Evolutionary conservation across 164 flowering plant species (phyloP).

Genomic region (Cinnamomum micranthum): DNA sequence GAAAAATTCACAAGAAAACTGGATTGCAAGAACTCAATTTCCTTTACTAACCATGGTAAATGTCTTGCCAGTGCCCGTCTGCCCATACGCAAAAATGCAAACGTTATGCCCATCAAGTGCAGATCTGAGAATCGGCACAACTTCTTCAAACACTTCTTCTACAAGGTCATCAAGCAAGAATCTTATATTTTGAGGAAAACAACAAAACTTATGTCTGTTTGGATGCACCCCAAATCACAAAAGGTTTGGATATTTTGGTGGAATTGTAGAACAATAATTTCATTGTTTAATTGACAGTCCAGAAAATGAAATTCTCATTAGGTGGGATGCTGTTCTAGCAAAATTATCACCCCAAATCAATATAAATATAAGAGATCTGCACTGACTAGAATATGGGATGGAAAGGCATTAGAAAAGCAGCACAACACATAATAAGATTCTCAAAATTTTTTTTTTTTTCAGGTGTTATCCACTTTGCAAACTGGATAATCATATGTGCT

Average conservation of each 20-base stretch:
- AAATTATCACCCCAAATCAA: not conserved
- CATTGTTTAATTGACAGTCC: not conserved
- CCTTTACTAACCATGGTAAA: constrained; percentile 70
- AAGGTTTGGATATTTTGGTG: not conserved
- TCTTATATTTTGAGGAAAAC: constrained; percentile 7
- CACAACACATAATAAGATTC: not conserved
- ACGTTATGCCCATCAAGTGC: constrained; percentile 85
- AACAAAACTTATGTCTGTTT: not conserved
- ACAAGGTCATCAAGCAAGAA: constrained; percentile 11
- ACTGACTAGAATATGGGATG: not conserved
- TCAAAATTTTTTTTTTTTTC: not conserved
- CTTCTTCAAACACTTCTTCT: constrained; percentile 73
- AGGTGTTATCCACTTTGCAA: not conserved
- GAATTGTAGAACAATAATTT: not conserved
- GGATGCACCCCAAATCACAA: not conserved
- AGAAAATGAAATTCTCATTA: not conserved
- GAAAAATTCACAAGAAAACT: not conserved
- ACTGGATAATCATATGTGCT: not conserved
- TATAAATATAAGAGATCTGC: not conserved
- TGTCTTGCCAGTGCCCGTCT: constrained; percentile 92
- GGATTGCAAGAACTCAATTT: not conserved
- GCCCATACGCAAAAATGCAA: constrained; percentile 84
- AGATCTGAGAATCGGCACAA: constrained; percentile 72
- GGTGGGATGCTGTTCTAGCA: not conserved
- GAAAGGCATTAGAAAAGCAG: not conserved